These are phyloP conservation scores for Leccinum pseudoinsigne DNA, from an alignment of 1,284 basidiomycete genomes.

Conservation along the genomic window DNA sequence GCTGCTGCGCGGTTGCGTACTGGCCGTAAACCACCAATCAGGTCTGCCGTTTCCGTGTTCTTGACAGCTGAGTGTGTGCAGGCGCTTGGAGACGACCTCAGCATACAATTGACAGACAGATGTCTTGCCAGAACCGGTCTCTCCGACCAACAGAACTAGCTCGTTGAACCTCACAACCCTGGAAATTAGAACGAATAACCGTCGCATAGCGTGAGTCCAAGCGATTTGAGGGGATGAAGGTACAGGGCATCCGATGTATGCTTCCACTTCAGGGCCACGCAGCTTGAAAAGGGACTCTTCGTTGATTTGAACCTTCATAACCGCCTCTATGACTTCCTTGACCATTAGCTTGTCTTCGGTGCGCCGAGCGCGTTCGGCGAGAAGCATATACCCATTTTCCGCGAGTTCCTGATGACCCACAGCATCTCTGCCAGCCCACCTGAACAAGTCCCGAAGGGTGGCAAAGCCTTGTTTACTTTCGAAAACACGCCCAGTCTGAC, in stretches of 20 bases:
- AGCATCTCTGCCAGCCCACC: conserved; percentile 93
- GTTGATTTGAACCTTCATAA: conserved; percentile 90
- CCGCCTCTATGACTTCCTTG: conserved; percentile 88
- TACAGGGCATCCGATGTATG: conserved; percentile 57
- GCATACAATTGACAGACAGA: conserved; percentile 94
- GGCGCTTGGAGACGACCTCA: conserved; percentile 56
- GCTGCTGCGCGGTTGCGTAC: conserved; percentile 71
- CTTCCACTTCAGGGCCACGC: conserved; percentile 45
- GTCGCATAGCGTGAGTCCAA: conserved; percentile 94
- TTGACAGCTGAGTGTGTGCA: conserved; percentile 94
- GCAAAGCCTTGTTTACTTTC: conserved; percentile 98
- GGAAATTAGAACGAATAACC: conserved; percentile 84
- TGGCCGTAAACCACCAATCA: conserved; percentile 94
- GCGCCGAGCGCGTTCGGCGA: conserved; percentile 89
- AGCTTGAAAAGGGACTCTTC: conserved; percentile 70
- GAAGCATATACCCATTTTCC: conserved; percentile 96
- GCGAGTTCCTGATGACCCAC: conserved; percentile 92
- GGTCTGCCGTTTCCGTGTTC: conserved; percentile 97
- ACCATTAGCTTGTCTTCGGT: conserved; percentile 88
- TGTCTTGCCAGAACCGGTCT: conserved; percentile 98
- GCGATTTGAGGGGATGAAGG: conserved; percentile 61
- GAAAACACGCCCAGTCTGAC: conserved; percentile 91
- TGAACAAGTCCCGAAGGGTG: conserved; percentile 95
- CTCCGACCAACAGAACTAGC: conserved; percentile 96
- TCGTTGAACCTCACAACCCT: conserved; percentile 89